A percentile compares a stretch with the other conserved stretches of the same genome.
phyloP scores from a whole-genome alignment of 345 rosid genomes.

The Corchorus capsularis region DNA sequence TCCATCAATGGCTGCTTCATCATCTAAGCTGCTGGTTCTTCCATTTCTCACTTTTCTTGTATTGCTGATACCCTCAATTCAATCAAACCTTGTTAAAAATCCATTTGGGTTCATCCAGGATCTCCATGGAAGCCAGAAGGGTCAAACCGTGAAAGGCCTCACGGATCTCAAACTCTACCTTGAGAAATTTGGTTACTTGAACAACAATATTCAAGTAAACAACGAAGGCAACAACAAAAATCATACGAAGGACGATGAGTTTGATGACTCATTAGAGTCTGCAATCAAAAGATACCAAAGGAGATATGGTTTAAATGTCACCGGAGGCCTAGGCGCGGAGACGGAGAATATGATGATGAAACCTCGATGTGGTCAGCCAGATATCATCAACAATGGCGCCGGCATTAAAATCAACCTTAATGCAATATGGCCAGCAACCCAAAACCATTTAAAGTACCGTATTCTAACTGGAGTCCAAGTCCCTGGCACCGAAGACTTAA shows the following conservation, averaged over 20 bases:
- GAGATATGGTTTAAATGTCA: neutral
- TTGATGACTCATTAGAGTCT: constrained; percentile 9
- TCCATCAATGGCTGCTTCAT: no score
- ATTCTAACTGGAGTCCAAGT: constrained; percentile 1
- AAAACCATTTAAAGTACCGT: constrained; percentile 1
- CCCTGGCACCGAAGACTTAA: neutral
- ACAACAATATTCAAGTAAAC: neutral
- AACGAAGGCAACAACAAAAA: no score
- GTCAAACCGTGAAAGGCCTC: constrained; percentile 11
- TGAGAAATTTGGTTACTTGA: constrained; percentile 24
- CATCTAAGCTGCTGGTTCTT: no score
- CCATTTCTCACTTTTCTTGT: neutral
- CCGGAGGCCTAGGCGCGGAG: constrained; percentile 13
- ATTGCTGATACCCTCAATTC: neutral
- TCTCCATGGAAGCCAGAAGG: constrained; percentile 19
- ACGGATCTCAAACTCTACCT: constrained; percentile 20
- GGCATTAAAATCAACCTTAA: neutral
- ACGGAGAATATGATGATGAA: constrained; percentile 19
- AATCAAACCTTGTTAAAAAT: neutral
- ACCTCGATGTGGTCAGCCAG: constrained; percentile 30
- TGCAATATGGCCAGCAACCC: no score
- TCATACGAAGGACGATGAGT: neutral
- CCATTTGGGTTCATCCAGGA: constrained; percentile 14
- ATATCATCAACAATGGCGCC: constrained; percentile 5
- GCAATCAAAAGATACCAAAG: constrained; percentile 24